Evolutionary conservation across 305 asterid species (phyloP).

Genomic region (Fraxinus ornus): DNA sequence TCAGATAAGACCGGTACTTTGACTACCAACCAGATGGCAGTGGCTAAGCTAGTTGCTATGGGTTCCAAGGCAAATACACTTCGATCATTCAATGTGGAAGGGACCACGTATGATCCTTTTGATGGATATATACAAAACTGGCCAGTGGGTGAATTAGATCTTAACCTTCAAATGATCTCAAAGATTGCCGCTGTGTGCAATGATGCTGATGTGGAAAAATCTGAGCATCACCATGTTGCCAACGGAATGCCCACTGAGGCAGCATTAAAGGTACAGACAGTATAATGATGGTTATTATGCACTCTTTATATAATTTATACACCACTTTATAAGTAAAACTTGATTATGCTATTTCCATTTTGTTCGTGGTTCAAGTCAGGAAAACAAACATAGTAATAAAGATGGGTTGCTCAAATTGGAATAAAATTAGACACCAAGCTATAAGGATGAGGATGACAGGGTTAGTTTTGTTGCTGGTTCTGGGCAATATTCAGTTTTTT

Average conservation of each 20-base stretch:
- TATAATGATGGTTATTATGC: no score
- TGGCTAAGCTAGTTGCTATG: constrained; percentile 78
- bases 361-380: no score
- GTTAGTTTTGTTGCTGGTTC: neutral
- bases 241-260: constrained; percentile 92
- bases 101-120: constrained; percentile 73
- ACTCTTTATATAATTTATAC: no score
- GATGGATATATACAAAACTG: constrained; percentile 81
- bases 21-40: constrained; percentile 99
- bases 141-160: constrained; percentile 61
- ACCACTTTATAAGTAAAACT: no score
- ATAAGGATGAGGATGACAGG: neutral
- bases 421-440: neutral
- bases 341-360: no score
- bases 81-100: constrained; percentile 72
- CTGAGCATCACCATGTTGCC: constrained; percentile 53
- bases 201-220: constrained; percentile 73
- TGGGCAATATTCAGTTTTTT: neutral
- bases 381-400: no score
- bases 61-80: constrained; percentile 47
- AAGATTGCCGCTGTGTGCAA: constrained; percentile 85
- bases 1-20: constrained; percentile 96
- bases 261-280: constrained; percentile 64
- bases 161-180: constrained; percentile 75
- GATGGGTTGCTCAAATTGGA: neutral